Evolutionary conservation across 2,329 filamentous ascomycete species (phyloP), one percentile per base, ranked within the genome.

Genomic region (Pseudogymnoascus destructans): DNA sequence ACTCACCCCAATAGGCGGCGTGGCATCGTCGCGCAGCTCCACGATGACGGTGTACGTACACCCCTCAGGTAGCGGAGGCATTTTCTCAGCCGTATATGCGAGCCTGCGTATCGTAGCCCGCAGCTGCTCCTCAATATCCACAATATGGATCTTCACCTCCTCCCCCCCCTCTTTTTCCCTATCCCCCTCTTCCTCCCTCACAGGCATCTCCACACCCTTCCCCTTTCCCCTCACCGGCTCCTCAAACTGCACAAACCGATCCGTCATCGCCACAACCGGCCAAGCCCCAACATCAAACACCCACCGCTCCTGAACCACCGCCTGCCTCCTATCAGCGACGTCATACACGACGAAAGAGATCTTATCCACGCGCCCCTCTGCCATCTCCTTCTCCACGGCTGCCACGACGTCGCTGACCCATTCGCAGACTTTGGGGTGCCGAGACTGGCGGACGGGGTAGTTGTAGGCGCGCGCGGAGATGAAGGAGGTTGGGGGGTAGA

Each of bases 21-120:
- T 33, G 1, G 57, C 75, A 9, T 77, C 71, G 19, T 85, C 79
- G 36, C 79, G 80, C 62, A 91, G 69, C 70, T 92, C 87, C 38
- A 92, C 78, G 0, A 84, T 85, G n/a, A 92, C 70, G 0, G 86
- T 88, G 69, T 87, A 92, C 0, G 85, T 86, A 69, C 86, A 89
- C 1, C 79, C 78, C 1, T 75, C 71, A 0, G 86, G 85, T 19
- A 90, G 68, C 0, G 76, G 70, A 0, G 70, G 72, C 61, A 89
- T 74, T 58, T 73, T 76, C 61, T 82, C 77, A 7, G 77, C 80
- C 2, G 79, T 77, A 60, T 81, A 78, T 0, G 81, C 78, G 11
- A 92, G 72, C 52, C 80, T 78, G 58, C 79, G 73, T 63, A 92
- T 73, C 0, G 82, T 82, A 1, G 80, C 87, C 23, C 87, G 78